A percentile compares a stretch with the other conserved stretches of the same genome.
phyloP scores from a whole-genome alignment of 805 yeast genomes.

The Phaffomyces opuntiae region DNA sequence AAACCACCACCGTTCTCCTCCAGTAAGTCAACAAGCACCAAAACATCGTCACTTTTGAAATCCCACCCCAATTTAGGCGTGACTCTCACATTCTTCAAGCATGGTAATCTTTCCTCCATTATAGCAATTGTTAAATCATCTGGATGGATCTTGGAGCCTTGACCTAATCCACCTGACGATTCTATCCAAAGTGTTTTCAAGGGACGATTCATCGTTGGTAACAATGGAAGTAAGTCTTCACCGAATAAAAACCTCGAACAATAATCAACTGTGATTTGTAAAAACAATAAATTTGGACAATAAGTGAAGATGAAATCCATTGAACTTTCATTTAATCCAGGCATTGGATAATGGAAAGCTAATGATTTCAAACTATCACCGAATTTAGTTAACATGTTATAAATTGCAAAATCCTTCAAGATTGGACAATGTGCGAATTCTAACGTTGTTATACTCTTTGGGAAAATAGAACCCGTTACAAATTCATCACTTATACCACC shows the following conservation, averaged over 20 bases:
- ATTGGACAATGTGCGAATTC: slow-evolving; percentile 87
- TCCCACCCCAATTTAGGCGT: slow-evolving; percentile 87
- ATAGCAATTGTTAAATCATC: slow-evolving; percentile 83
- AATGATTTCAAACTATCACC: slow-evolving; percentile 62
- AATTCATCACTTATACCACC: slow-evolving; percentile 89
- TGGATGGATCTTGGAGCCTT: slow-evolving; percentile 76
- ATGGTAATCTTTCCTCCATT: slow-evolving; percentile 69
- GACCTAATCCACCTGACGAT: slow-evolving; percentile 83
- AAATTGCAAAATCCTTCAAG: slow-evolving; percentile 58
- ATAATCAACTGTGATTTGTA: slow-evolving; percentile 79
- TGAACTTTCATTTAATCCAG: slow-evolving; percentile 59
- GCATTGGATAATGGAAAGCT: slow-evolving; percentile 83
- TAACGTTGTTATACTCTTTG: slow-evolving; percentile 58
- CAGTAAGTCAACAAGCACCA: slow-evolving; percentile 57
- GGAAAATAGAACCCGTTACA: slow-evolving; percentile 62
- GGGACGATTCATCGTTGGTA: slow-evolving; percentile 34
- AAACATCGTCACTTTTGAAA: slow-evolving; percentile 50
- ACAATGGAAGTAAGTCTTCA: slow-evolving; percentile 32
- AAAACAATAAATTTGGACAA: slow-evolving; percentile 63
- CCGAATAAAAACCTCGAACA: slow-evolving; percentile 42
- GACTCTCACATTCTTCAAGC: slow-evolving; percentile 53
- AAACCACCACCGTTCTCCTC: slow-evolving; percentile 76
- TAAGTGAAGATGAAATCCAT: slow-evolving; percentile 65
- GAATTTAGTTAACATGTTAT: slow-evolving; percentile 49
- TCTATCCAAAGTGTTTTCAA: slow-evolving; percentile 62